Percentiles rank a stretch among this genome's conserved stretches.
Conservation (phyloP, 2,329 filamentous ascomycete species). For the Alternaria postmessia region DNA sequence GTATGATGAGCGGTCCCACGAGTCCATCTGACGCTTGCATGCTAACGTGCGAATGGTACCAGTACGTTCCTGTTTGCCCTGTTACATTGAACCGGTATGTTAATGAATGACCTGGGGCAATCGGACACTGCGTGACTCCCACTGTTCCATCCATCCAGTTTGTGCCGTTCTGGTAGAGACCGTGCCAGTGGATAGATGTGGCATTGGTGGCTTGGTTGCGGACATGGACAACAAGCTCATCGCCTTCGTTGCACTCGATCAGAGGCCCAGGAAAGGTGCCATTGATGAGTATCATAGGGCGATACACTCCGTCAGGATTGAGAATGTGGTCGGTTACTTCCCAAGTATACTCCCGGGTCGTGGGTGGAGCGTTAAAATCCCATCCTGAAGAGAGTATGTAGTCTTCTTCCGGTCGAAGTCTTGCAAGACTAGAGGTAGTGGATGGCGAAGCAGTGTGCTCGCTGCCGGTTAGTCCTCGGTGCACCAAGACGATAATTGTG, state of each 20-base stretch:
- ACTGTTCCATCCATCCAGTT: slow-evolving; percentile 64
- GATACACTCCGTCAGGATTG: slow-evolving; percentile 64
- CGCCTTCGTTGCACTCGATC: slow-evolving; percentile 64
- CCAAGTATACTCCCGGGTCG: slow-evolving; percentile 67
- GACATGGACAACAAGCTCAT: slow-evolving; percentile 72
- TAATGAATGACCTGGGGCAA: slow-evolving; percentile 58
- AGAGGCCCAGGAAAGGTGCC: slow-evolving; percentile 51
- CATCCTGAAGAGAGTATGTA: slow-evolving; percentile 66
- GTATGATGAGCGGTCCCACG: slow-evolving; percentile 48
- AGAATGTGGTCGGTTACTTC: slow-evolving; percentile 64
- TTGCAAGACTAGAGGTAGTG: slow-evolving; percentile 3
- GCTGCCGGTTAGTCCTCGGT: neutral
- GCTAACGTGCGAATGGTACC: slow-evolving; percentile 50
- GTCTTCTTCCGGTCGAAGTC: slow-evolving; percentile 34
- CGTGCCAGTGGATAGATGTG: slow-evolving; percentile 70
- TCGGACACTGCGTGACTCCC: slow-evolving; percentile 61
- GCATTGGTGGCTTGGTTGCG: slow-evolving; percentile 63
- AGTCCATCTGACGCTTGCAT: slow-evolving; percentile 55
- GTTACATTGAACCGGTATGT: slow-evolving; percentile 48
- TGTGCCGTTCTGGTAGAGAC: slow-evolving; percentile 60
- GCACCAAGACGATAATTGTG: slow-evolving; percentile 12
- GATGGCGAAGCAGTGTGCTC: neutral
- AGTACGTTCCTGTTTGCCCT: slow-evolving; percentile 45
- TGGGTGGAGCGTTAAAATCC: slow-evolving; percentile 61
- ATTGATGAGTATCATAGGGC: slow-evolving; percentile 55